Base-by-base conservation (phyloP, 2,329 filamentous ascomycete species). In the Colletotrichum sp. region DNA sequence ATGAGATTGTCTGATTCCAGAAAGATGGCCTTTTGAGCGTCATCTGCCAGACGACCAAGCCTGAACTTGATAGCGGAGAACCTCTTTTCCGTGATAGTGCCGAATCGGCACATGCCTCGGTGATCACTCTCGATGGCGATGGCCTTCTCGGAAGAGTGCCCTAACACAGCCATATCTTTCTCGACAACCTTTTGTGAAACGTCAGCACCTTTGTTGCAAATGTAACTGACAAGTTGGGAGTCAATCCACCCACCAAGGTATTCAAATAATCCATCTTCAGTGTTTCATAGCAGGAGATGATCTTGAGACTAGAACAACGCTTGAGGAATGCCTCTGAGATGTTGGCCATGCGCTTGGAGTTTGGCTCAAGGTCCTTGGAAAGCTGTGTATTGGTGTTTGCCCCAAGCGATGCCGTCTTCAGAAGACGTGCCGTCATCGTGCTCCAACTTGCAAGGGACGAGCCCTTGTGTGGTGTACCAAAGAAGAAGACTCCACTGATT, bases 221-320 rank as follows among this genome's bases (percentile, higher is more conserved):
- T 13, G 10, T 4, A 16, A 14, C 10, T 14, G 26, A 61, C 13
- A 14, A 68, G 71, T 36, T 8, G 4, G 21, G 13, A 12, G 36
- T 18, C 16, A 39, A 43, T 18, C 4, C 16, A 24, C 65, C 26
- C 10, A 65, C 65, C 36, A 70, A 21, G 10, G 34, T 18, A 8
- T 59, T 70, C 7, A 66, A 13, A 24, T 34, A 74, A 1, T 68
- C 66, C 13, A 79, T 78, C 65, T 80, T 77, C 60, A 77, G 75
- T 10, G 81, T 82, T 71, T 82, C 80, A 39, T 80, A 79, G n/a
- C 80, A 81, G 2, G 80, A 82, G 1, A 81, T 70, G 7, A 76
- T 74, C 36, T 78, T 78, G 36, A 82, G 63, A 57, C 78, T 78
- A 18, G 21, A 28, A 14, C 57, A 71, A 7, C 18, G 12, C 4